A percentile compares a stretch with the other conserved stretches of the same genome.
These are phyloP conservation scores for Globisporangium uncinulatum DNA, from an alignment of 352 stramenopile genomes.

Conservation along the genomic window DNA sequence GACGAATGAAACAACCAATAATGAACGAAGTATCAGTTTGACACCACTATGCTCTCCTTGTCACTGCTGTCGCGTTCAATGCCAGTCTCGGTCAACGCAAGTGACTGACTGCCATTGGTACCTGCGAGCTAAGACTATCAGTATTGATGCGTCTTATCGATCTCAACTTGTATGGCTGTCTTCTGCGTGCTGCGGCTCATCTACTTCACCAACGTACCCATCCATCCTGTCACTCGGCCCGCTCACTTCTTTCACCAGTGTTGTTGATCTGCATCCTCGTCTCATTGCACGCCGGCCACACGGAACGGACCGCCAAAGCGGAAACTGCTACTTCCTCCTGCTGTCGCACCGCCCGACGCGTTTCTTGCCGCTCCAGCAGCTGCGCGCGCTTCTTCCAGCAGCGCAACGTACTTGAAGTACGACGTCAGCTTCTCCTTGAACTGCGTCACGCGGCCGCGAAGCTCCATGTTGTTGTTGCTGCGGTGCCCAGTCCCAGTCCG, in stretches of 20 bases:
- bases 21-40: too few species aligned
- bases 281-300: conserved; percentile 1
- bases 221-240: not conserved
- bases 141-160: not conserved
- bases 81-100: not conserved
- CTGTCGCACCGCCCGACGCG: conserved; percentile 8
- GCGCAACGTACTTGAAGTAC: conserved; percentile 48
- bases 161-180: not conserved
- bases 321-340: not conserved
- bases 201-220: not conserved
- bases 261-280: not conserved
- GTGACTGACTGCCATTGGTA: not conserved
- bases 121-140: not conserved
- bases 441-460: conserved; percentile 27
- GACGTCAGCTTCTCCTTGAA: conserved; percentile 35
- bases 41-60: too few species aligned
- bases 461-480: conserved; percentile 4
- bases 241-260: not conserved
- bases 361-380: conserved; percentile 32
- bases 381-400: conserved; percentile 49
- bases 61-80: too few species aligned
- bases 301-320: conserved; percentile 10
- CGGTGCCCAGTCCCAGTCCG: conserved; percentile 11
- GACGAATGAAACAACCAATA: too few species aligned
- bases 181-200: not conserved